phyloP scores from a whole-genome alignment of 345 rosid genomes.

The Pseudoturritis turrita region DNA sequence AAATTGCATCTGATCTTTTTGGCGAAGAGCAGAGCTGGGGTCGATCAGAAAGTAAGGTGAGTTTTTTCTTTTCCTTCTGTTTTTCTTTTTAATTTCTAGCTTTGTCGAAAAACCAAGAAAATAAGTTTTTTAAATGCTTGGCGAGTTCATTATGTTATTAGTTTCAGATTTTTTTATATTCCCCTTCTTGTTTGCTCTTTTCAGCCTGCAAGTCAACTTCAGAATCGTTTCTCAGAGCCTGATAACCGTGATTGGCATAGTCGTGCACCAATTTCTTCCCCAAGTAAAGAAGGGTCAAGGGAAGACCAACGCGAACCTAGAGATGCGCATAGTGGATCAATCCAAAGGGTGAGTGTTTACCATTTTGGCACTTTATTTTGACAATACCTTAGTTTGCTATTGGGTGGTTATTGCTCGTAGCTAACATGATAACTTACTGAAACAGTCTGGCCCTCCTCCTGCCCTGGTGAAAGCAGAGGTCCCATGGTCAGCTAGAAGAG shows the following conservation, averaged over 20 bases:
- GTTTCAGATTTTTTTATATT: background rate
- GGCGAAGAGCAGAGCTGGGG: conserved; percentile 80
- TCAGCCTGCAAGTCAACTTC: conserved; percentile 51
- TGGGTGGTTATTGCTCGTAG: background rate
- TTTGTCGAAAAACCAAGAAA: background rate
- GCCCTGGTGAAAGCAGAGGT: conserved; percentile 76
- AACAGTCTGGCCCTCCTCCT: conserved; percentile 71
- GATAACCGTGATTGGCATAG: conserved; percentile 94
- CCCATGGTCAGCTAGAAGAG: conserved; percentile 88
- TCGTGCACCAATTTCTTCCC: conserved; percentile 51
- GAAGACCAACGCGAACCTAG: conserved; percentile 50
- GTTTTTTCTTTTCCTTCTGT: conserved; percentile 14
- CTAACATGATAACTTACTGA: conserved; percentile 2
- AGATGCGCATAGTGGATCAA: conserved; percentile 40
- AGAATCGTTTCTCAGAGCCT: conserved; percentile 63
- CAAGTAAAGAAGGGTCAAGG: conserved; percentile 74
- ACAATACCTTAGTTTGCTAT: background rate
- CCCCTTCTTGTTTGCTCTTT: conserved; percentile 3
- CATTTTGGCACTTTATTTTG: background rate
- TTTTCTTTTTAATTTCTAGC: background rate
- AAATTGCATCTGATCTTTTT: conserved; percentile 64
- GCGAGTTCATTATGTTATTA: background rate
- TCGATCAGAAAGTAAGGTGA: conserved; percentile 58
- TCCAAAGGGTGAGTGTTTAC: conserved; percentile 46
- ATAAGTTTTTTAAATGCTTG: background rate